phyloP scores from a whole-genome alignment of 306 rosid species.

The Urtica urens region DNA sequence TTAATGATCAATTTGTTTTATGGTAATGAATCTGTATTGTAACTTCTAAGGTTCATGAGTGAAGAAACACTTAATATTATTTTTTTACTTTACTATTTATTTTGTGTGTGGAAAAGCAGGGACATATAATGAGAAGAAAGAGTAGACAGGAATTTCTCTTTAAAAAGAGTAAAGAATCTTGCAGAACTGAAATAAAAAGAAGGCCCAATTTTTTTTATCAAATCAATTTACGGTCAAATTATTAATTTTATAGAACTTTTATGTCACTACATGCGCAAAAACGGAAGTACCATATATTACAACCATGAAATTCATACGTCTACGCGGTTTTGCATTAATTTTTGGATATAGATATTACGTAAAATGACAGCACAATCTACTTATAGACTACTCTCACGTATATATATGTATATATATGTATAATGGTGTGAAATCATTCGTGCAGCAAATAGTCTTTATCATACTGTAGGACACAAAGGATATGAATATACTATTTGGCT shows the following conservation, averaged over 20 bases:
- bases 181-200: slow-evolving; percentile 37
- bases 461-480: too few relatives aligned
- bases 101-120: background rate
- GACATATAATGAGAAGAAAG: slow-evolving; percentile 9
- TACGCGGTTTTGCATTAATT: too few relatives aligned
- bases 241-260: background rate
- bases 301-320: too few relatives aligned
- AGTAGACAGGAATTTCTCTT: slow-evolving; percentile 28
- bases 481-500: too few relatives aligned
- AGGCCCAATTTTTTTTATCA: slow-evolving; percentile 36
- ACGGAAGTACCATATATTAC: background rate
- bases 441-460: too few relatives aligned
- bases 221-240: slow-evolving; percentile 29
- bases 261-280: background rate
- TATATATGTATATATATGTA: background rate
- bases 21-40: too few relatives aligned
- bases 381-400: background rate
- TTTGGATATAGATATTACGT: background rate
- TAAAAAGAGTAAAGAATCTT: slow-evolving; percentile 51
- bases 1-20: too few relatives aligned
- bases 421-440: background rate
- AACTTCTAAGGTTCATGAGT: too few relatives aligned
- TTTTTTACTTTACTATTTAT: too few relatives aligned
- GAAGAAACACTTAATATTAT: too few relatives aligned
- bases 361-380: background rate